These are phyloP conservation scores for Paramecium sonneborni DNA, from an alignment of 73 alveolate species.

Conservation along the genomic window DNA sequence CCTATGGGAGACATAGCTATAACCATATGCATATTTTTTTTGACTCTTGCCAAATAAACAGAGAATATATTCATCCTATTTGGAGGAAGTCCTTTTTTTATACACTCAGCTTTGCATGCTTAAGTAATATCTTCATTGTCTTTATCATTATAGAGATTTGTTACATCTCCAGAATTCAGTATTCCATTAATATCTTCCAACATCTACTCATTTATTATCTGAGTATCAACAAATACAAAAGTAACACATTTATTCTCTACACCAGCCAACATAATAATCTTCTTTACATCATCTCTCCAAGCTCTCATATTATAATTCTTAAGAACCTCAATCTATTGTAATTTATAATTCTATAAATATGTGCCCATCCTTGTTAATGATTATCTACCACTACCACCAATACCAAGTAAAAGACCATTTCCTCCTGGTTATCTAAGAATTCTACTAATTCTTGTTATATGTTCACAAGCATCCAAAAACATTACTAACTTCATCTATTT, in stretches of 20 bases:
- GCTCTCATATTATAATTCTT: constrained; percentile 85
- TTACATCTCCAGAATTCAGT: constrained; percentile 98
- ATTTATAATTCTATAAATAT: constrained; percentile 64
- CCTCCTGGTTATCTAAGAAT: constrained; percentile 99
- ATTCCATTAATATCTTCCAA: constrained; percentile 97
- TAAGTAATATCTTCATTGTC: constrained; percentile 77
- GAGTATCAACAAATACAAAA: constrained; percentile 93
- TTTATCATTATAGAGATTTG: constrained; percentile 90
- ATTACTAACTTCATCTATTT: constrained; percentile 71
- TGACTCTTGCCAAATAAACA: constrained; percentile 85
- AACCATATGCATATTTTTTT: constrained; percentile 92
- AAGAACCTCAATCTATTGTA: constrained; percentile 63
- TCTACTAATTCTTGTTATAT: constrained; percentile 83
- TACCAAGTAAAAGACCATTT: constrained; percentile 95
- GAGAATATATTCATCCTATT: constrained; percentile 74
- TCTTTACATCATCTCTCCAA: constrained; percentile 99
- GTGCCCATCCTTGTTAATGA: constrained; percentile 76
- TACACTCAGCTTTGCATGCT: constrained; percentile 76
- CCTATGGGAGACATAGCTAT: constrained; percentile 97
- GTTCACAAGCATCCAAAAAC: constrained; percentile 83
- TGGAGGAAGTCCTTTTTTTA: constrained; percentile 71
- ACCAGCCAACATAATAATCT: constrained; percentile 95
- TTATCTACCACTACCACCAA: constrained; percentile 85
- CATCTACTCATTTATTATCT: constrained; percentile 98
- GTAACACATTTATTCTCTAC: constrained; percentile 83